Base-by-base conservation (phyloP, 2,329 filamentous ascomycete genomes). In the Tolypocladium pustulatum region DNA sequence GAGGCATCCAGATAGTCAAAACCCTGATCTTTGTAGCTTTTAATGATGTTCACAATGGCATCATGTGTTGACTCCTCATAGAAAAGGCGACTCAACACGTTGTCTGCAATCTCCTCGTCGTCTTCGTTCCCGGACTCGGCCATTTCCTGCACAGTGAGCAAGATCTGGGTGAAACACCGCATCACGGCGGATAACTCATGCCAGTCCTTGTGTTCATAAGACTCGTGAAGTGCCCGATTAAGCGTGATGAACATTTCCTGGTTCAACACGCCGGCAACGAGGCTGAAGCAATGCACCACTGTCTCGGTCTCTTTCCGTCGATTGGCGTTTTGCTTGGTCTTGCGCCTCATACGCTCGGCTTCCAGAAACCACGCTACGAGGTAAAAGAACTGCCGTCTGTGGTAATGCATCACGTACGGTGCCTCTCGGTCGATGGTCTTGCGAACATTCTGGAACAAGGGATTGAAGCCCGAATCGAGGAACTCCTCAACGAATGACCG, bases 41-140 rank as follows among this genome's bases (percentile, higher is more conserved):
- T 82, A 1, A 93, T 80, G 57, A 97, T 89, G 60, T 86, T 83
- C 36, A 93, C 82, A 56, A 99, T 83, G 30, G 89, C 82, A 61
- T 99, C 93, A 67, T 99, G 92, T 0, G 92, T 97, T 0, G 90
- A 84, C 68, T 97, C 91, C 72, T 99, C 94, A 74, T 99, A 99
- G 71, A 99, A 99, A n/a, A 99, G 90, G 61, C 93, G 90, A 66
- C 89, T 95, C 57, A 96, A 84, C 15, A 96, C 97, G 65, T 99
- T 99, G 70, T 99, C 93, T 0, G 94, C 93, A 70, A 99, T 97
- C 66, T 97, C 94, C 68, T 96, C 89, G 64, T 99, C 90, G n/a
- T 97, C 92, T 62, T 97, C 92, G 36, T 90, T 82, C 0, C 83
- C 81, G 1, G 90, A 94, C 54, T 89, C 85, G 1, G 86, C 80